Base-by-base conservation (phyloP, 2,329 filamentous ascomycete genomes). In the Fusarium albidum region DNA sequence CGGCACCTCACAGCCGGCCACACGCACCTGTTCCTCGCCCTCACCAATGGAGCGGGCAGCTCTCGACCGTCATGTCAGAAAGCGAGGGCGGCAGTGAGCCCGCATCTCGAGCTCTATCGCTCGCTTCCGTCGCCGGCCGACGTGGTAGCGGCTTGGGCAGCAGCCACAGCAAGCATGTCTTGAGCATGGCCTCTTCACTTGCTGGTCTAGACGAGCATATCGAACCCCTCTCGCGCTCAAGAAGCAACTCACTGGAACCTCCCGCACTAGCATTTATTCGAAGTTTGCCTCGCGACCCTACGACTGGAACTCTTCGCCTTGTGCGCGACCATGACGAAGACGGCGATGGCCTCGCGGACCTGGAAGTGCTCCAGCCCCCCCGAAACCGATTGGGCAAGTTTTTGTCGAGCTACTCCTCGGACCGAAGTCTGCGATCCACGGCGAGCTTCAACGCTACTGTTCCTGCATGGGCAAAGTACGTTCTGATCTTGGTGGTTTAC, bases 21-120 rank as follows among this genome's bases (percentile, higher is more conserved):
- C 54, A 60, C 9, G 47, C 31, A 14, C 41, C 49, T 25, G 33
- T 52, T 38, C 34, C 56, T 39, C 70, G 77, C 52, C 77, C 79
- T 49, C 83, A 85, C 65, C 82, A 82, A 78, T 87, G 84, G 83
- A 86, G 83, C 70, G 82, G 82, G 37, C 83, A 86, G 69, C 76
- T 87, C 34, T 88, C 85, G 32, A 86, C 84, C 37, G 84, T 88
- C 55, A 75, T 81, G 70, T 87, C 85, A 28, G 85, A 86, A 68
- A 83, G 82, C 66, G 85, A 88, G 57, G 76, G 71, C 35, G 76
- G 72, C 29, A 85, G 80, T 65, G 74, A 79, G 27, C 75, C 76
- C 32, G 75, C 72, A 13, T 83, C 82, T 17, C 77, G 78, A 11
- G 76, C 80, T 9, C 75, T 77, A 44, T 82, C 80, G 6, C 67